Percentiles rank a stretch among this genome's conserved stretches.
Evolutionary conservation across 2,329 filamentous ascomycete species (phyloP).

Genomic region (Colletotrichum falcatum): DNA sequence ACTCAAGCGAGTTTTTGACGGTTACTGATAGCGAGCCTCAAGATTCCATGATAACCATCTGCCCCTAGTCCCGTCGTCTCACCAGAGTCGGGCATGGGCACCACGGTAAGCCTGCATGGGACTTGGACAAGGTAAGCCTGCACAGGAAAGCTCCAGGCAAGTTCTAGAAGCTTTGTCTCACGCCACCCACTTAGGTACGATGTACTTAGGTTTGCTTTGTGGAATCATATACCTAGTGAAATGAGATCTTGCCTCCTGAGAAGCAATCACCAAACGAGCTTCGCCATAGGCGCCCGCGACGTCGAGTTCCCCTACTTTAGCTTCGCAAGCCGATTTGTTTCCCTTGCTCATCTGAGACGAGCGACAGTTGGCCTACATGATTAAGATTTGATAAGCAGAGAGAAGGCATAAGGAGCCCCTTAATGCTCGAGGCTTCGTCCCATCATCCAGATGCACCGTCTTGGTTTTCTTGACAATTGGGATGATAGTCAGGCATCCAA

Average conservation of each 20-base stretch:
- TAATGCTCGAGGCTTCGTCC: neutral
- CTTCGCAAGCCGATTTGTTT: neutral
- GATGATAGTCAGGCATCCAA: neutral
- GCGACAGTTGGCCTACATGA: neutral
- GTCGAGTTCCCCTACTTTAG: neutral
- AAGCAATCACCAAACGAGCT: neutral
- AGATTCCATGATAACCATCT: neutral
- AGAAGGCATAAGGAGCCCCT: neutral
- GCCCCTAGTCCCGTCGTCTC: neutral
- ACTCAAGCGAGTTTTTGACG: neutral
- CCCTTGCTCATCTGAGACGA: neutral
- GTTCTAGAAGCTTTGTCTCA: conserved; percentile 2
- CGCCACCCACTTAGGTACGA: neutral
- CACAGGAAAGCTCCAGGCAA: neutral
- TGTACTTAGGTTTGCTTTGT: neutral
- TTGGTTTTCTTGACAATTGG: neutral
- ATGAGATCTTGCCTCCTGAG: neutral
- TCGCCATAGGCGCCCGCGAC: no score
- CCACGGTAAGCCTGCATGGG: neutral
- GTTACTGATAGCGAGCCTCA: neutral
- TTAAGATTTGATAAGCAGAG: neutral
- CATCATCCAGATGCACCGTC: neutral
- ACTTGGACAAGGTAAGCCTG: neutral
- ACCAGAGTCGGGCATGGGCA: neutral
- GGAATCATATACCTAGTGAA: neutral